These are phyloP conservation scores for Plasmodium ovale DNA, from an alignment of 169 alveolate genomes.

Conservation along the genomic window DNA sequence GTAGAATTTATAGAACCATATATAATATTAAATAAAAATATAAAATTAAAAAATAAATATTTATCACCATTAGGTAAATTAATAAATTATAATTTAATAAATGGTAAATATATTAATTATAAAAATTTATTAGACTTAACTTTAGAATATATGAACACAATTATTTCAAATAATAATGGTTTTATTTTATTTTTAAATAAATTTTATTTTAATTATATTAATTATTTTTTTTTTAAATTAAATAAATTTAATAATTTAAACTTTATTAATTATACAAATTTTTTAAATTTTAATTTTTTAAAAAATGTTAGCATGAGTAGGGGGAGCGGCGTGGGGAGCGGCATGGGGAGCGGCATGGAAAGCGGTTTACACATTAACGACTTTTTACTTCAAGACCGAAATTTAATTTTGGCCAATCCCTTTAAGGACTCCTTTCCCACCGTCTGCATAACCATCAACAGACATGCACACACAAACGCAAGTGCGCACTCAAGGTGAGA, in stretches of 20 bases:
- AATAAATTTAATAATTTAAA: conserved; percentile 23
- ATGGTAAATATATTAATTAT: conserved; percentile 27
- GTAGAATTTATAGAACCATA: conserved; percentile 61
- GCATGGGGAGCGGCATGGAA: no score
- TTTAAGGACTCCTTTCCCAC: conserved; percentile 40
- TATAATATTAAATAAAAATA: conserved; percentile 26
- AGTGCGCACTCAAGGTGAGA: no score
- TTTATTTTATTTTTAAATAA: conserved; percentile 42
- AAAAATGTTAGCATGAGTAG: conserved; percentile 14
- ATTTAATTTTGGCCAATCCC: conserved; percentile 42
- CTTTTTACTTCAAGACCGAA: conserved; percentile 19
- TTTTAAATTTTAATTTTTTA: conserved; percentile 26
- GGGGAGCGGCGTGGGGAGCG: no score
- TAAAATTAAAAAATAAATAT: not conserved
- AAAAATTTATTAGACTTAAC: conserved; percentile 46
- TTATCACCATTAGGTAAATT: conserved; percentile 58
- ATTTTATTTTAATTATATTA: not conserved
- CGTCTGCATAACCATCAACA: conserved; percentile 25
- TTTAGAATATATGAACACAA: conserved; percentile 41
- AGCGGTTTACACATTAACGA: not conserved
- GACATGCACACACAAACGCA: not conserved
- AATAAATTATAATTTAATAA: conserved; percentile 17
- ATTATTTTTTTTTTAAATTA: conserved; percentile 42
- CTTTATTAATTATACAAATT: conserved; percentile 33
- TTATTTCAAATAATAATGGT: conserved; percentile 64